Evolutionary conservation across 2,329 filamentous ascomycete genomes (phyloP).

Genomic region (Colletotrichum somersetense): DNA sequence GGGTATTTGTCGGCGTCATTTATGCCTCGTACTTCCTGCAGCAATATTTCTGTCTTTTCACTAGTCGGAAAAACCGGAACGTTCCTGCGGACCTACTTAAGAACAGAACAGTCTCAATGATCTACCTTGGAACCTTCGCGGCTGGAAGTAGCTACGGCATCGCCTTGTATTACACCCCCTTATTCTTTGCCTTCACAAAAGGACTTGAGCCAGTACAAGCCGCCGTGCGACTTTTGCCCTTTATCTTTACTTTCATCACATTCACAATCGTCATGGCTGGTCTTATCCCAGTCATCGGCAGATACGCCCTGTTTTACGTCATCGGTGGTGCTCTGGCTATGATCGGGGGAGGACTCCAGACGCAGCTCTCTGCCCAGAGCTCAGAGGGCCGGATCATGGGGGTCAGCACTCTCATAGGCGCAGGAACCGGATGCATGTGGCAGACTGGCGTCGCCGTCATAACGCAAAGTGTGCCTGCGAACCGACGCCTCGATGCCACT

Average conservation of each 20-base stretch:
- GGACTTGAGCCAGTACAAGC: constrained; percentile 57
- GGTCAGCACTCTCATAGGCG: constrained; percentile 49
- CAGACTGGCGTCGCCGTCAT: constrained; percentile 49
- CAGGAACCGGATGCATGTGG: constrained; percentile 50
- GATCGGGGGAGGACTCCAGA: constrained; percentile 46
- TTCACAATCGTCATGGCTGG: constrained; percentile 53
- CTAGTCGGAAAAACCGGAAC: constrained; percentile 55
- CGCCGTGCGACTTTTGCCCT: constrained; percentile 58
- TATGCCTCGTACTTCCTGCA: constrained; percentile 60
- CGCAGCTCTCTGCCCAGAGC: constrained; percentile 45
- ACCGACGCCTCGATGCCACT: constrained; percentile 48
- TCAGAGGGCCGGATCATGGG: constrained; percentile 49
- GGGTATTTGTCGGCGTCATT: constrained; percentile 59
- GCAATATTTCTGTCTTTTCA: constrained; percentile 61
- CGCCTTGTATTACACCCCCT: constrained; percentile 65
- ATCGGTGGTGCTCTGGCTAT: constrained; percentile 46
- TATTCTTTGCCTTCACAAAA: constrained; percentile 66
- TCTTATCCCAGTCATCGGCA: constrained; percentile 53
- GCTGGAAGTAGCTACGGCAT: constrained; percentile 54
- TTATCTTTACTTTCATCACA: constrained; percentile 55
- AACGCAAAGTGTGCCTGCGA: constrained; percentile 41
- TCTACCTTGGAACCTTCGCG: constrained; percentile 56
- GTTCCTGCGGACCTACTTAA: constrained; percentile 60
- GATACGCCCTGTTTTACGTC: constrained; percentile 53
- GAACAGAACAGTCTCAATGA: constrained; percentile 53